Conservation (phyloP, 805 yeast species). For the Jamesozyma spencerorum region DNA sequence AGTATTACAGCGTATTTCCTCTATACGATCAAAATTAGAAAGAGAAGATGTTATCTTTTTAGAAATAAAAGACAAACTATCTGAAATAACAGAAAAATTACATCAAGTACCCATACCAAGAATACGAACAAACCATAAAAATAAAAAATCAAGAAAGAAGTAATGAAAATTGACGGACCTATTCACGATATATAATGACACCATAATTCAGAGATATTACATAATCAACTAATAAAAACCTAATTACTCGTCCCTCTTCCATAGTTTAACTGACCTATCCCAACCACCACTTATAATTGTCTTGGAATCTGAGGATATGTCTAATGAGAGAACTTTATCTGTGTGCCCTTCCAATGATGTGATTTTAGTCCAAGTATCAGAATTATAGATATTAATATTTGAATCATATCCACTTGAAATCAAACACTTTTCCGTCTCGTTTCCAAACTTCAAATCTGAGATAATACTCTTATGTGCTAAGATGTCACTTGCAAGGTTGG, state of each 20-base stretch:
- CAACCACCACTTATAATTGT: constrained; percentile 62
- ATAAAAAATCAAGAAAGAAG: constrained; percentile 6
- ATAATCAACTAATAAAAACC: neutral
- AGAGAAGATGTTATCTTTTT: constrained; percentile 9
- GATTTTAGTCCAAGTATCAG: constrained; percentile 60
- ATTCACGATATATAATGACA: neutral
- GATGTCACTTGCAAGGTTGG: constrained; percentile 30
- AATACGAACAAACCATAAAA: constrained; percentile 13
- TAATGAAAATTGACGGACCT: neutral
- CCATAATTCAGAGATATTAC: neutral
- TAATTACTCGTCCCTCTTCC: constrained; percentile 29
- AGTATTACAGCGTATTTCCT: constrained; percentile 8
- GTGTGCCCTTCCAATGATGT: constrained; percentile 46
- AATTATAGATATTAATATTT: constrained; percentile 48
- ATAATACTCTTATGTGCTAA: constrained; percentile 71
- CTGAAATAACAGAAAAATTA: constrained; percentile 12
- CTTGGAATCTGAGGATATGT: constrained; percentile 37
- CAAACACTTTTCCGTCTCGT: constrained; percentile 39
- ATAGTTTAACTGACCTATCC: constrained; percentile 71
- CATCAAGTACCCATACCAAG: constrained; percentile 20
- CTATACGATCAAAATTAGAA: constrained; percentile 8
- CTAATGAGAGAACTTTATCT: constrained; percentile 69
- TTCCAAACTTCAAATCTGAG: constrained; percentile 51
- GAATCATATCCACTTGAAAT: constrained; percentile 68
- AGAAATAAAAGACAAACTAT: constrained; percentile 12